phyloP scores from a whole-genome alignment of 2,329 filamentous ascomycete species.

The Amesomyces nigricolor region DNA sequence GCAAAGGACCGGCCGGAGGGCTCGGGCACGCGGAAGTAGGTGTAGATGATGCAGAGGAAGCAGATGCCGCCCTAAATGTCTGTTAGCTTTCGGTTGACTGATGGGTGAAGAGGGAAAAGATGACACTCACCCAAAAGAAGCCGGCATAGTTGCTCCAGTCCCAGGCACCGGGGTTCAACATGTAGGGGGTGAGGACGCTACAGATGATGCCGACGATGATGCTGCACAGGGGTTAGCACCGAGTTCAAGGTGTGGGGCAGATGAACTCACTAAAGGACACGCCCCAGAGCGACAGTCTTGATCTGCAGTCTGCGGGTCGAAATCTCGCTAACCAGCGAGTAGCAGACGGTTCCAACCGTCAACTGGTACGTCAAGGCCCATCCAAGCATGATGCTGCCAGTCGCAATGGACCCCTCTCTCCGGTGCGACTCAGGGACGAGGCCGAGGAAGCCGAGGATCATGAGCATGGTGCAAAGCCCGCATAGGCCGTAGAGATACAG shows the following conservation, averaged over 20 bases:
- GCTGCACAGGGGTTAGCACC: conserved; percentile 33
- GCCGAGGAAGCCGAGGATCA: conserved; percentile 79
- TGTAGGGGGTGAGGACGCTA: conserved; percentile 80
- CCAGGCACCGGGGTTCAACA: conserved; percentile 85
- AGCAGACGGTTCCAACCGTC: conserved; percentile 83
- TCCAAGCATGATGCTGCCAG: conserved; percentile 76
- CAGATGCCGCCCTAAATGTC: conserved; percentile 59
- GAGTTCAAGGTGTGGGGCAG: too few relatives aligned
- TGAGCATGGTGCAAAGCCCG: conserved; percentile 67
- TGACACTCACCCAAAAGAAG: conserved; percentile 66
- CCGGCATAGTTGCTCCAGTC: conserved; percentile 82
- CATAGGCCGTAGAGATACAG: conserved; percentile 73
- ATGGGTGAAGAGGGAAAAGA: background rate
- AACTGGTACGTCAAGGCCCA: conserved; percentile 83
- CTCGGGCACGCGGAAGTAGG: conserved; percentile 75
- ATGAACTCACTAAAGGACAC: conserved; percentile 61
- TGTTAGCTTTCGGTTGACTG: conserved; percentile 13
- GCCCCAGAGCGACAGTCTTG: conserved; percentile 84
- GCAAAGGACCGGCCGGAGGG: conserved; percentile 76
- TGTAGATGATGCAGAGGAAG: conserved; percentile 75
- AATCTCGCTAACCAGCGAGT: conserved; percentile 80
- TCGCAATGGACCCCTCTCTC: conserved; percentile 62
- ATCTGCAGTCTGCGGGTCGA: conserved; percentile 79
- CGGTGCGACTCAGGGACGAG: conserved; percentile 59
- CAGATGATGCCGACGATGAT: conserved; percentile 79